Conservation (phyloP, 1,284 basidiomycete species). For the Ceratobasidium sp. region DNA sequence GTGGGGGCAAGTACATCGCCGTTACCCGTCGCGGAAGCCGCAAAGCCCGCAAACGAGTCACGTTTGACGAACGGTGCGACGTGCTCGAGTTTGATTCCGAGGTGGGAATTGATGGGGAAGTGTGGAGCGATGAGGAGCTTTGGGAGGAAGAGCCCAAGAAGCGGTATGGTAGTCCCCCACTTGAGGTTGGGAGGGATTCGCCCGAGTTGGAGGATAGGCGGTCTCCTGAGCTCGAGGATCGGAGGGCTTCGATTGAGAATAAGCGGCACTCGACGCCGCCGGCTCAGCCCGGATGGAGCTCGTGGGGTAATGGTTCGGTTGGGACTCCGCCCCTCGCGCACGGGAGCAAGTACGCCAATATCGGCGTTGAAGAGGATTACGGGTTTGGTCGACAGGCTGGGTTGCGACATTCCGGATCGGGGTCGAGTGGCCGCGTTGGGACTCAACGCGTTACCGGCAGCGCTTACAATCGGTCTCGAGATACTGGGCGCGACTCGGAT, state of each 20-base stretch:
- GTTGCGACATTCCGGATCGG: background rate
- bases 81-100: conserved; percentile 84
- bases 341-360: background rate
- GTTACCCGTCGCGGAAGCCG: conserved; percentile 35
- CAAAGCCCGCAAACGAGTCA: conserved; percentile 78
- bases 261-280: background rate
- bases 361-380: background rate
- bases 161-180: conserved; percentile 26
- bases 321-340: background rate
- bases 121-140: conserved; percentile 54
- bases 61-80: conserved; percentile 84
- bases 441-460: background rate
- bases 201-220: no score
- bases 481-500: background rate
- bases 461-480: background rate
- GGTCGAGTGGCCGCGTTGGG: background rate
- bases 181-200: background rate
- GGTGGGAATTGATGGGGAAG: conserved; percentile 50
- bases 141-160: conserved; percentile 48
- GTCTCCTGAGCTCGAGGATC: no score
- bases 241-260: no score
- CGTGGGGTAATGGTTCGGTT: background rate
- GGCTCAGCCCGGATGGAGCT: background rate
- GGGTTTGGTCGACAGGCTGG: conserved; percentile 31
- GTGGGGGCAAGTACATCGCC: conserved; percentile 13